phyloP scores from a whole-genome alignment of 83 land plant species.

The Isoetes engelmannii region DNA sequence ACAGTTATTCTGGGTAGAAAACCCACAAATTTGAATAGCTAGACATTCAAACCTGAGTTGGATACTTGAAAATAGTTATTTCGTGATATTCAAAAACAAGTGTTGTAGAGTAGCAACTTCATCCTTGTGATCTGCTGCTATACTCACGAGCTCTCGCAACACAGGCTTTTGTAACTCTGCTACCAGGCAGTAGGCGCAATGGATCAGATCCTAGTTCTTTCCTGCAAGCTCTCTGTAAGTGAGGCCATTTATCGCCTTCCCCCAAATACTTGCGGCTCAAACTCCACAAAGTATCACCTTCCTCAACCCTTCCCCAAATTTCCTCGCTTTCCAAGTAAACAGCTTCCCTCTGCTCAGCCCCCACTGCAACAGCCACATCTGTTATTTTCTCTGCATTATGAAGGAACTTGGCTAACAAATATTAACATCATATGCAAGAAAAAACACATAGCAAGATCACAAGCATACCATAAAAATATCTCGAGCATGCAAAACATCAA shows the following conservation, averaged over 20 bases:
- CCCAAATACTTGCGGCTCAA: slow-evolving; percentile 25
- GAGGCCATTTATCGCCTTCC: slow-evolving; percentile 12
- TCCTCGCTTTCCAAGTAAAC: slow-evolving; percentile 14
- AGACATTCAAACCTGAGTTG: too few species aligned
- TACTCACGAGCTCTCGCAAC: slow-evolving; percentile 22
- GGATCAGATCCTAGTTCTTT: slow-evolving; percentile 23
- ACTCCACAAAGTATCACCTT: slow-evolving; percentile 28
- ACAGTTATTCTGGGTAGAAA: too few species aligned
- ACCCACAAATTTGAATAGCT: too few species aligned
- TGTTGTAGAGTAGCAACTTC: too few species aligned
- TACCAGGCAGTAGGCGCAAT: slow-evolving; percentile 19
- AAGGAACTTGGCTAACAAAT: not conserved
- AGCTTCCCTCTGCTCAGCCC: slow-evolving; percentile 22
- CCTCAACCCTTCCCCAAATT: slow-evolving; percentile 23
- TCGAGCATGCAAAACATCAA: not conserved
- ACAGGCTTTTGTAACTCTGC: slow-evolving; percentile 21
- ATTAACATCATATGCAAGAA: not conserved
- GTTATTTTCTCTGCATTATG: slow-evolving; percentile 4
- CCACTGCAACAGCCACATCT: slow-evolving; percentile 17
- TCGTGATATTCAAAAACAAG: too few species aligned
- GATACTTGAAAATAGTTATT: too few species aligned
- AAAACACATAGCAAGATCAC: not conserved
- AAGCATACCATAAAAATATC: not conserved
- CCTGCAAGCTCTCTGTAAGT: slow-evolving; percentile 13
- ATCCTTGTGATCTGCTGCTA: too few species aligned